Evolutionary conservation across 2,329 filamentous ascomycete genomes (phyloP).

Genomic region (Colletotrichum sp.): DNA sequence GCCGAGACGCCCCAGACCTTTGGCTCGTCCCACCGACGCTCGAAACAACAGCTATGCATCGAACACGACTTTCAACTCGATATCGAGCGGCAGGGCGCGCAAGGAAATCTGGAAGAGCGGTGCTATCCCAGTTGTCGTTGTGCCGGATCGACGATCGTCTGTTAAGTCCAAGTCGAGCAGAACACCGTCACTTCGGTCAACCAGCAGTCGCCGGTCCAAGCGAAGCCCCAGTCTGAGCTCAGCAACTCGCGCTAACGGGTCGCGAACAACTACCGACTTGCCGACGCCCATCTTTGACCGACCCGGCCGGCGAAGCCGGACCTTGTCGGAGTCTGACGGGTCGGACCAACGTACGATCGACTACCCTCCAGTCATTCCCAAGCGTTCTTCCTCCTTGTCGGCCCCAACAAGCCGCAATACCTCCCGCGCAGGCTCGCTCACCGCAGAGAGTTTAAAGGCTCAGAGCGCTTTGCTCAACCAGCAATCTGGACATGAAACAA

Average conservation of each 20-base stretch:
- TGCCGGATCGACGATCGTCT: constrained; percentile 63
- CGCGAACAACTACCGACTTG: constrained; percentile 44
- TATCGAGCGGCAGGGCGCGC: constrained; percentile 59
- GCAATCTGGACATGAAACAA: constrained; percentile 22
- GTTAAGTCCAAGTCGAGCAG: constrained; percentile 53
- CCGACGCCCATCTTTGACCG: constrained; percentile 47
- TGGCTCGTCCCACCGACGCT: constrained; percentile 29
- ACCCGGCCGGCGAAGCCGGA: constrained; percentile 42
- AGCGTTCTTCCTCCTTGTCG: constrained; percentile 65
- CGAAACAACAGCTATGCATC: constrained; percentile 56
- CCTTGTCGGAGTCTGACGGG: constrained; percentile 53
- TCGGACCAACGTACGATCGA: constrained; percentile 64
- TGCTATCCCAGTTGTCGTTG: constrained; percentile 66
- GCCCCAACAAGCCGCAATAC: constrained; percentile 65
- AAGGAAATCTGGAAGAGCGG: constrained; percentile 64
- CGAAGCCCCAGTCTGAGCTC: constrained; percentile 59
- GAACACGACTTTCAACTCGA: constrained; percentile 51
- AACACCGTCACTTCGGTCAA: constrained; percentile 63
- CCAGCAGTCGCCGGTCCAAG: constrained; percentile 62
- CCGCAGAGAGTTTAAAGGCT: constrained; percentile 62
- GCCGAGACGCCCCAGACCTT: constrained; percentile 31
- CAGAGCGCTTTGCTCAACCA: constrained; percentile 47
- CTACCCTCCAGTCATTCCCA: constrained; percentile 61
- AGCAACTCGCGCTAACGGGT: constrained; percentile 44
- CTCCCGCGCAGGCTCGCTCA: constrained; percentile 60